Evolutionary conservation across 371 early-diverging fungal genomes (phyloP).

Genomic region (Batkoa obscura): DNA sequence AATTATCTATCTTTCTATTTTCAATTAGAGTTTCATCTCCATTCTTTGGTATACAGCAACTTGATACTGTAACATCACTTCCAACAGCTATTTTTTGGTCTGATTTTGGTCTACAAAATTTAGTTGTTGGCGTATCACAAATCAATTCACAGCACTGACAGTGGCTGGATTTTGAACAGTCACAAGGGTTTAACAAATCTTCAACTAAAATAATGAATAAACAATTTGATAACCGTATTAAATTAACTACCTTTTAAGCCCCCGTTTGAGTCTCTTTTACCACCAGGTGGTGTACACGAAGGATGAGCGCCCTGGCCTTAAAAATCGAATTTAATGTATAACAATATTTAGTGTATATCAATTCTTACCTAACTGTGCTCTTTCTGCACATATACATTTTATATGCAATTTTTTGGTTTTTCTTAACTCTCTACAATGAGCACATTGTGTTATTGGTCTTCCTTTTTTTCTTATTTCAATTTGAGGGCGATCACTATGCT

Average conservation of each 20-base stretch:
- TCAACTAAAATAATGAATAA: not conserved
- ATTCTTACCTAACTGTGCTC: not conserved
- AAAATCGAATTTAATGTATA: not conserved
- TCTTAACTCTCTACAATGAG: slow-evolving; percentile 50
- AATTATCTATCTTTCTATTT: not conserved
- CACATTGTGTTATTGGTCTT: slow-evolving; percentile 58
- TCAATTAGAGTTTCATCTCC: not conserved
- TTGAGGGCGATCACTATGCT: slow-evolving; percentile 34
- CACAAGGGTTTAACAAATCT: slow-evolving; percentile 3
- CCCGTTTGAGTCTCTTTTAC: no score
- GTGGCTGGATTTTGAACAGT: slow-evolving; percentile 2
- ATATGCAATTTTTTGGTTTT: slow-evolving; percentile 52
- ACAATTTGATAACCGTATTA: no score
- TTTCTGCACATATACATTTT: slow-evolving; percentile 45
- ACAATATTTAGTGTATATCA: no score
- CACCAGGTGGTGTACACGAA: not conserved
- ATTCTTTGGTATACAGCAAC: not conserved
- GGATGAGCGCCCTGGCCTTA: not conserved
- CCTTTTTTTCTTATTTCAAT: slow-evolving; percentile 56
- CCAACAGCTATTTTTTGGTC: no score
- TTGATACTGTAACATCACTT: not conserved
- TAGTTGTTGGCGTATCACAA: not conserved
- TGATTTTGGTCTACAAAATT: slow-evolving; percentile 1
- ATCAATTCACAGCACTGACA: slow-evolving; percentile 3
- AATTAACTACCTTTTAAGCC: not conserved